phyloP scores from a whole-genome alignment of 177 flowering plant genomes.

The Vitis hybrid region DNA sequence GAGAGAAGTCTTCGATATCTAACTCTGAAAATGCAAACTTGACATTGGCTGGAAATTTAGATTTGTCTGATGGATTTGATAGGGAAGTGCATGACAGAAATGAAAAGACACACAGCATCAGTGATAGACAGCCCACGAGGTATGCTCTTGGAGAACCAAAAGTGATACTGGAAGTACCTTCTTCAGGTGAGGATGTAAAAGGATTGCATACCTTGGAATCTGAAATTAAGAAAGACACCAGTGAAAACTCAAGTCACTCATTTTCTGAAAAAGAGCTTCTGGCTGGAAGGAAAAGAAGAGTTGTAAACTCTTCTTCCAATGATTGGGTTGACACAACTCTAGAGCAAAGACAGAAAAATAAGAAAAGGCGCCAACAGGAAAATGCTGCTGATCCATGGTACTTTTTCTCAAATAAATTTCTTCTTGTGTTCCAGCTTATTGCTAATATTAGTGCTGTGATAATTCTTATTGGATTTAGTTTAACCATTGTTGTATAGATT shows the following conservation, averaged over 20 bases:
- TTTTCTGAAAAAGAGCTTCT: conserved; percentile 19
- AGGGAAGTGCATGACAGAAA: conserved; percentile 11
- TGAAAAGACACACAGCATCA: conserved; percentile 1
- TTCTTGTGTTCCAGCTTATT: background rate
- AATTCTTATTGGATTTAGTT: background rate
- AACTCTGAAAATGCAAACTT: conserved; percentile 20
- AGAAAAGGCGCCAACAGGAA: conserved; percentile 46
- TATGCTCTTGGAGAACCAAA: conserved; percentile 38
- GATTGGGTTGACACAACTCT: conserved; percentile 19
- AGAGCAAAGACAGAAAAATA: conserved; percentile 28
- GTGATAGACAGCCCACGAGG: conserved; percentile 9
- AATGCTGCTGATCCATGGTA: conserved; percentile 34
- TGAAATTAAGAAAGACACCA: conserved; percentile 14
- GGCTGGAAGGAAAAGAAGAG: conserved; percentile 47
- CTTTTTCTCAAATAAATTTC: background rate
- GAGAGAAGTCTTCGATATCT: conserved; percentile 13
- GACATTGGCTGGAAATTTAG: conserved; percentile 11
- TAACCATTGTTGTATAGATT: background rate
- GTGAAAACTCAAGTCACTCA: conserved; percentile 11
- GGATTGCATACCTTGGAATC: conserved; percentile 16
- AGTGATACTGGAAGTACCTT: conserved; percentile 44
- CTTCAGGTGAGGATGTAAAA: conserved; percentile 20
- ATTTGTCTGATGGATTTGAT: conserved; percentile 17
- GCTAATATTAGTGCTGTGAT: background rate
- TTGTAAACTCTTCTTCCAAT: conserved; percentile 13